Evolutionary conservation across 2,329 filamentous ascomycete species (phyloP).

Genomic region (Cytospora piceae): DNA sequence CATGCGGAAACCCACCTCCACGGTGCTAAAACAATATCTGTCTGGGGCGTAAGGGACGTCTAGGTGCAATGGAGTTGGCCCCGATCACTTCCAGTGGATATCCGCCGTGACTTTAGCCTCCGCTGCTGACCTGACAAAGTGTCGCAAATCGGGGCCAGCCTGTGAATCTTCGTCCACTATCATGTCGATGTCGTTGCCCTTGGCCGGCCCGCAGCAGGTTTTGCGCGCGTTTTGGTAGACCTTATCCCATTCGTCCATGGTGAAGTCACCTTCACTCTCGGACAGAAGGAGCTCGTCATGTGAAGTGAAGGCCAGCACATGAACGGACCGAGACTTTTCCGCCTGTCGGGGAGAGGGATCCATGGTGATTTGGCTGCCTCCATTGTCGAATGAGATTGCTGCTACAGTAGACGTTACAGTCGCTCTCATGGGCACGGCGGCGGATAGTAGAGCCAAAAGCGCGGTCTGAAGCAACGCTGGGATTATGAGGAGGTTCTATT

Average conservation of each 20-base stretch:
- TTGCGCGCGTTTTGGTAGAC: constrained; percentile 67
- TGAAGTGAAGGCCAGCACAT: constrained; percentile 83
- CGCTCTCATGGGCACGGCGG: constrained; percentile 77
- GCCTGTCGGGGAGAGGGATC: constrained; percentile 68
- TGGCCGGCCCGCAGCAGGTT: constrained; percentile 61
- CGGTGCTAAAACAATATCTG: constrained; percentile 2
- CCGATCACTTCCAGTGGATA: constrained; percentile 60
- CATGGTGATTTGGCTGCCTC: constrained; percentile 48
- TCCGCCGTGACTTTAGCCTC: constrained; percentile 57
- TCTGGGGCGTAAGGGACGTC: constrained; percentile 10
- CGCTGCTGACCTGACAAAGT: constrained; percentile 65
- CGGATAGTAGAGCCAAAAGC: constrained; percentile 77
- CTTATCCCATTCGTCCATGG: constrained; percentile 73
- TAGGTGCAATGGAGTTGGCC: not conserved
- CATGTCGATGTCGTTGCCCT: constrained; percentile 44
- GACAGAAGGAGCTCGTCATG: constrained; percentile 72
- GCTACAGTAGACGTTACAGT: constrained; percentile 69
- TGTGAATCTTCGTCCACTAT: constrained; percentile 49
- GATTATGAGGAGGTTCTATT: constrained; percentile 75
- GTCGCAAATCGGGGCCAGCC: constrained; percentile 55
- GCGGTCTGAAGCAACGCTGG: constrained; percentile 82
- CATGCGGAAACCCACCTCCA: constrained; percentile 5
- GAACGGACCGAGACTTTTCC: constrained; percentile 68
- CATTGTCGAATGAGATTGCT: constrained; percentile 49
- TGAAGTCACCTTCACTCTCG: constrained; percentile 82